Percentiles rank a stretch among this genome's conserved stretches.
phyloP scores from a whole-genome alignment of 164 flowering plant genomes.

The Stephania cephalantha region DNA sequence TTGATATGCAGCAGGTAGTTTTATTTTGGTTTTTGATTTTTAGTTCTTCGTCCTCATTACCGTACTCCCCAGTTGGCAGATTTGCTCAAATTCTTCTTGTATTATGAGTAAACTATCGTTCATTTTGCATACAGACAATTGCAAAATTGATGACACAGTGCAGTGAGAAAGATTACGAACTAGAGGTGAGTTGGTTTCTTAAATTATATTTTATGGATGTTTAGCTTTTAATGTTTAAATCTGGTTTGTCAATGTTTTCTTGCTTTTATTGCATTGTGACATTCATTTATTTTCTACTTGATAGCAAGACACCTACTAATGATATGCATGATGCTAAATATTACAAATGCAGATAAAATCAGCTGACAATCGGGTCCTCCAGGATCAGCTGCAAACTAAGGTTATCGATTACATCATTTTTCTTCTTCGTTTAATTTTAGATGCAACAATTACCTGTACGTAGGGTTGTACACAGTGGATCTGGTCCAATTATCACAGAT shows the following conservation, averaged over 20 bases:
- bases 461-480: no score
- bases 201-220: not conserved
- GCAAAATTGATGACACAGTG: conserved; percentile 84
- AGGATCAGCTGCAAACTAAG: conserved; percentile 88
- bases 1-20: conserved; percentile 96
- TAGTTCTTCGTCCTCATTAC: not conserved
- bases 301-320: no score
- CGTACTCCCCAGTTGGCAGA: not conserved
- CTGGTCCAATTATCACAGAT: no score
- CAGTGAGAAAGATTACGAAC: conserved; percentile 86
- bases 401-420: conserved; percentile 25
- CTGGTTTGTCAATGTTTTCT: no score
- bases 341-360: conserved; percentile 65
- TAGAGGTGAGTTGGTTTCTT: conserved; percentile 53
- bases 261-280: no score
- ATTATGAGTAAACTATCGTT: not conserved
- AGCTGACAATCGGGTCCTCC: conserved; percentile 92
- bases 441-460: no score
- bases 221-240: not conserved
- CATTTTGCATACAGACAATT: conserved; percentile 49
- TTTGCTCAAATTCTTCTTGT: not conserved
- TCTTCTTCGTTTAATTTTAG: not conserved
- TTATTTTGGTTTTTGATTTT: not conserved
- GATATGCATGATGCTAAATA: not conserved
- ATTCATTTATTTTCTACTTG: no score